Base-by-base conservation (phyloP, 495 filamentous ascomycete genomes). In the Tuber aestivum region DNA sequence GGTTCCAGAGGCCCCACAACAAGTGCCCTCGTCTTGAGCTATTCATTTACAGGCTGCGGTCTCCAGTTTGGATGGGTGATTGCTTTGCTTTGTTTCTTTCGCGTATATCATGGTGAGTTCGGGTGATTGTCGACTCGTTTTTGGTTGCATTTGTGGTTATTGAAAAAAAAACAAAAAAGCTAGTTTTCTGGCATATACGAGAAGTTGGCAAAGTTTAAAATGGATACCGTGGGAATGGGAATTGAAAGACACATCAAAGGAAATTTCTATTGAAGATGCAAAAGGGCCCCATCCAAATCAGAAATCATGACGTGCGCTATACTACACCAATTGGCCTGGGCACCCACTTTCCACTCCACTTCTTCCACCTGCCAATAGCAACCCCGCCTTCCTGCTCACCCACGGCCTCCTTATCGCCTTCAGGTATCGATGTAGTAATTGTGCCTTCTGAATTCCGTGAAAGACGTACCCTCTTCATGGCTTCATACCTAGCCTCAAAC, bases 271-370 rank as follows among this genome's bases (percentile, higher is more conserved):
- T 70, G 37, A 44, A 44, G 6, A 6, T 56, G 12, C 44, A 40
- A 42, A 56, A 73, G 56, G 27, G 45, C 18, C 6, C 2, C 35
- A 35, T 38, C 45, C 27, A 74, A 74, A 37, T n/a, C 35, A 12
- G 23, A 70, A 38, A 73, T 72, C 9, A 71, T 65, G 32, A 42
- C 37, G n/a, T 42, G 35, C 18, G 37, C 73, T 84, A 88, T 44
- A 89, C 84, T 72, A 89, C 83, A 27, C 89, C 89, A 77, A 91
- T 90, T 1, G 89, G 89, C 81, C 87, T 90, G n/a, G 88, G 87
- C 32, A 85, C 83, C 89, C 89, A 91, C 10, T 82, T 79, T 3
- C 88, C 88, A 72, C 86, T 82, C 82, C 88, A 89, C 72, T 82
- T 84, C 35, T 79, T 83, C 89, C 89, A 91, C 23, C 85, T 85